These are phyloP conservation scores for Pythium phragmitis DNA, from an alignment of 352 stramenopile genomes.

Conservation along the genomic window DNA sequence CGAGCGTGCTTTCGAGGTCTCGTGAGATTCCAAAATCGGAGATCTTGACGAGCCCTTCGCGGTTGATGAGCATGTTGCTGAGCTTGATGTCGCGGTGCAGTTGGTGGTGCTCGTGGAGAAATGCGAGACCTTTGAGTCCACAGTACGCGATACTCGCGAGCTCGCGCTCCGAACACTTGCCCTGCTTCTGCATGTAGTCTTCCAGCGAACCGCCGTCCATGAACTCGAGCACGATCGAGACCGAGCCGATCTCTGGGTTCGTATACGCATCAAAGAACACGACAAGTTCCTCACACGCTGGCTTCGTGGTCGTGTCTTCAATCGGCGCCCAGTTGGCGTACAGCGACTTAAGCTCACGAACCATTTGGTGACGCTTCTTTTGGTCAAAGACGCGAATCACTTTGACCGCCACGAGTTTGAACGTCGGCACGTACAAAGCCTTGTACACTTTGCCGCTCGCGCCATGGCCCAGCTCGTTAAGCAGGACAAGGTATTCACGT, in stretches of 20 bases:
- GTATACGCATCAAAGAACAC: slow-evolving; percentile 93
- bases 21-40: slow-evolving; percentile 85
- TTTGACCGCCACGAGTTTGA: slow-evolving; percentile 89
- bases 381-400: slow-evolving; percentile 88
- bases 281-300: slow-evolving; percentile 81
- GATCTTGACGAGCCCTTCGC: slow-evolving; percentile 77
- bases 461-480: slow-evolving; percentile 79
- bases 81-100: slow-evolving; percentile 95
- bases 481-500: slow-evolving; percentile 62
- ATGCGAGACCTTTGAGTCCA: slow-evolving; percentile 80
- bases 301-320: slow-evolving; percentile 36
- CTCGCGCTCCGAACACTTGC: slow-evolving; percentile 56
- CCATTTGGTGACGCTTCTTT: slow-evolving; percentile 87
- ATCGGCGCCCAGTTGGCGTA: slow-evolving; percentile 81
- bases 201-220: slow-evolving; percentile 92
- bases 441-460: slow-evolving; percentile 89
- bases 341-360: slow-evolving; percentile 83
- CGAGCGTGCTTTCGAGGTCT: slow-evolving; percentile 81
- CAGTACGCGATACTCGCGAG: slow-evolving; percentile 81
- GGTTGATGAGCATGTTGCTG: slow-evolving; percentile 94
- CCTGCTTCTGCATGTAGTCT: slow-evolving; percentile 51
- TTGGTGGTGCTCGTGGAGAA: slow-evolving; percentile 88
- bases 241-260: slow-evolving; percentile 77
- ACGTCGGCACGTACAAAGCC: slow-evolving; percentile 86
- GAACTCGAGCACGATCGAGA: slow-evolving; percentile 94